These are phyloP conservation scores for Neurospora sp. DNA, from an alignment of 495 filamentous ascomycete genomes.

Conservation along the genomic window DNA sequence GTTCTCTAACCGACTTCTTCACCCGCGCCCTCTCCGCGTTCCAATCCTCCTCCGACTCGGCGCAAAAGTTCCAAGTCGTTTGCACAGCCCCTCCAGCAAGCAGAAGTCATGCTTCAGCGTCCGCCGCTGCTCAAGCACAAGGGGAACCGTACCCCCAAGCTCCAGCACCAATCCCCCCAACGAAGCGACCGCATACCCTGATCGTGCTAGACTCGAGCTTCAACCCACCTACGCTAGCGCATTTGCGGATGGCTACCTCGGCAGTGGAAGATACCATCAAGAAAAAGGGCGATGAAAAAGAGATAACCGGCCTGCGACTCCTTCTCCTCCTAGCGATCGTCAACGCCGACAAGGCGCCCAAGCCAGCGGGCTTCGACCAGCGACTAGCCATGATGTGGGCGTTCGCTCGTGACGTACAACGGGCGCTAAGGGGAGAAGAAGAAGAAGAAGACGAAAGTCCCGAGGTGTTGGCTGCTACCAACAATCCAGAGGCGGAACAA, in stretches of 20 bases:
- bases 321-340: conserved; percentile 77
- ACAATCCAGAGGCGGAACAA: conserved; percentile 4
- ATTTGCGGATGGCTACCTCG: conserved; percentile 62
- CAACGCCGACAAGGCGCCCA: conserved; percentile 88
- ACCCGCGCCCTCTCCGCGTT: conserved; percentile 46
- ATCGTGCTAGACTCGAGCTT: conserved; percentile 91
- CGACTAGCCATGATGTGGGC: conserved; percentile 79
- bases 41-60: conserved; percentile 34
- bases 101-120: not conserved
- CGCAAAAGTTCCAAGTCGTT: conserved; percentile 45
- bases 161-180: conserved; percentile 15
- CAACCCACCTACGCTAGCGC: conserved; percentile 84
- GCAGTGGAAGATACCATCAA: conserved; percentile 43
- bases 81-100: conserved; percentile 26
- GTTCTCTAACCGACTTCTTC: conserved; percentile 30
- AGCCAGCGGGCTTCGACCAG: conserved; percentile 72
- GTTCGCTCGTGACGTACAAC: conserved; percentile 57
- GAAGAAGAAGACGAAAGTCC: not conserved
- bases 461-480: not conserved
- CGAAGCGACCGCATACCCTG: conserved; percentile 29
- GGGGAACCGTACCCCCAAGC: not conserved
- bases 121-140: conserved; percentile 10
- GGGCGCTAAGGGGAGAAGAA: not conserved
- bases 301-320: conserved; percentile 37
- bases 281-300: not conserved